phyloP scores from a whole-genome alignment of 176 grass and related monocot genomes.

The Dactylis glomerata region DNA sequence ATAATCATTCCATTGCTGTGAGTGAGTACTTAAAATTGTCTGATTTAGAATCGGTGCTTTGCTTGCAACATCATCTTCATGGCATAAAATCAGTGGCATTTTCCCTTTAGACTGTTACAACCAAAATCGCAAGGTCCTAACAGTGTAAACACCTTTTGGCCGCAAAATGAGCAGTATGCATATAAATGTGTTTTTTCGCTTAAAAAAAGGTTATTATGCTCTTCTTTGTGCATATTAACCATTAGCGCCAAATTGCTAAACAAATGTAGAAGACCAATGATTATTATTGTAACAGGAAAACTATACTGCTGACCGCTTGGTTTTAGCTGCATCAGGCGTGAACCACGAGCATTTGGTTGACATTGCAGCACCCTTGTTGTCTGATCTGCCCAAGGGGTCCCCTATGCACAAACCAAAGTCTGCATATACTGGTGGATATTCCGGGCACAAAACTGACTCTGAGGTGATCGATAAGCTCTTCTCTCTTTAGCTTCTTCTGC shows the following conservation, averaged over 20 bases:
- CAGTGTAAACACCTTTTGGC: no score
- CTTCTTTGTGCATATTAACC: neutral
- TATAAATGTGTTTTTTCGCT: no score
- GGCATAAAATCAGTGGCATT: no score
- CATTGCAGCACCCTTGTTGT: constrained; percentile 48
- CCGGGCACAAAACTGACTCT: constrained; percentile 37
- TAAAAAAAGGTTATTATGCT: neutral
- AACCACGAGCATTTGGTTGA: constrained; percentile 50
- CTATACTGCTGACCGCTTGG: constrained; percentile 53
- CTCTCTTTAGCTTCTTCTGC: neutral
- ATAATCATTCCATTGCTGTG: neutral
- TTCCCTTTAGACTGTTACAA: no score
- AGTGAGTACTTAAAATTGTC: neutral
- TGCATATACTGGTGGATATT: constrained; percentile 49
- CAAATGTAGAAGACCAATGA: neutral
- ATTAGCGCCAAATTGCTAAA: neutral
- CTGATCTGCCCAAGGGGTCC: constrained; percentile 35
- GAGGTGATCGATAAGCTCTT: constrained; percentile 30
- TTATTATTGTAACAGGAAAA: constrained; percentile 38
- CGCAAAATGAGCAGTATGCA: no score
- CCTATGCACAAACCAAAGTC: constrained; percentile 37
- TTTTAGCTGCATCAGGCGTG: constrained; percentile 50
- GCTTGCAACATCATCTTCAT: no score
- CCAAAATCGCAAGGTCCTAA: no score
- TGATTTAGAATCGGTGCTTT: no score